Percentiles rank a stretch among this genome's conserved stretches.
Conservation (phyloP, 129 eudicot genomes). For the Helianthus annuus region DNA sequence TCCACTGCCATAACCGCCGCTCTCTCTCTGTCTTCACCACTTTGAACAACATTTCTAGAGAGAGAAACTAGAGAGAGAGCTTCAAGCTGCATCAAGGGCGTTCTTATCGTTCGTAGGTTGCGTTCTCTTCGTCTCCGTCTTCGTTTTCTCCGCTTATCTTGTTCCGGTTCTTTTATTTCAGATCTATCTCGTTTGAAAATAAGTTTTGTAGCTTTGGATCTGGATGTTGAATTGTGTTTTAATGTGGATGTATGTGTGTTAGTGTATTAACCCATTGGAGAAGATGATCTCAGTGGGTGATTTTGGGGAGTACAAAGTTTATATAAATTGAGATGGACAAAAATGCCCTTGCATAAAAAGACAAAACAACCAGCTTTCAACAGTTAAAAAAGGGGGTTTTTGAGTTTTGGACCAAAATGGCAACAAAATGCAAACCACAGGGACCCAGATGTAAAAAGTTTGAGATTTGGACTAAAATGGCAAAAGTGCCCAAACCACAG, state of each 20-base stretch:
- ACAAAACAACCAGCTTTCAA: too few relatives aligned
- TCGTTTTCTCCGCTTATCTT: slow-evolving; percentile 71
- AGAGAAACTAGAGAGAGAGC: slow-evolving; percentile 27
- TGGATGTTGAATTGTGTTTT: not conserved
- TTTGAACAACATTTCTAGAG: slow-evolving; percentile 25
- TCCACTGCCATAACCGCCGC: slow-evolving; percentile 26
- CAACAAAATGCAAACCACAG: too few relatives aligned
- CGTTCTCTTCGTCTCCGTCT: slow-evolving; percentile 74
- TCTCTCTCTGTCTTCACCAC: slow-evolving; percentile 30
- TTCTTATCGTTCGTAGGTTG: slow-evolving; percentile 70
- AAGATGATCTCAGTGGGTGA: too few relatives aligned
- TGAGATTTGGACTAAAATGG: too few relatives aligned
- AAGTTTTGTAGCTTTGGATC: slow-evolving; percentile 17
- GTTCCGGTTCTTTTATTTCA: slow-evolving; percentile 22
- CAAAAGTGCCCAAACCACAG: too few relatives aligned
- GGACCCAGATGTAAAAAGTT: too few relatives aligned
- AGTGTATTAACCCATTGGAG: too few relatives aligned
- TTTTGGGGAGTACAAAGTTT: too few relatives aligned
- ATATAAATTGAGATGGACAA: too few relatives aligned
- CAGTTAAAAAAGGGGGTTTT: too few relatives aligned
- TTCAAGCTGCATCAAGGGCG: slow-evolving; percentile 46
- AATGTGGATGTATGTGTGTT: not conserved
- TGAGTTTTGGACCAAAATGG: too few relatives aligned
- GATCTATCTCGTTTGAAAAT: slow-evolving; percentile 45
- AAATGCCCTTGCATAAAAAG: too few relatives aligned